phyloP scores from a whole-genome alignment of 2,329 filamentous ascomycete genomes.

The Ilyonectria sp. region DNA sequence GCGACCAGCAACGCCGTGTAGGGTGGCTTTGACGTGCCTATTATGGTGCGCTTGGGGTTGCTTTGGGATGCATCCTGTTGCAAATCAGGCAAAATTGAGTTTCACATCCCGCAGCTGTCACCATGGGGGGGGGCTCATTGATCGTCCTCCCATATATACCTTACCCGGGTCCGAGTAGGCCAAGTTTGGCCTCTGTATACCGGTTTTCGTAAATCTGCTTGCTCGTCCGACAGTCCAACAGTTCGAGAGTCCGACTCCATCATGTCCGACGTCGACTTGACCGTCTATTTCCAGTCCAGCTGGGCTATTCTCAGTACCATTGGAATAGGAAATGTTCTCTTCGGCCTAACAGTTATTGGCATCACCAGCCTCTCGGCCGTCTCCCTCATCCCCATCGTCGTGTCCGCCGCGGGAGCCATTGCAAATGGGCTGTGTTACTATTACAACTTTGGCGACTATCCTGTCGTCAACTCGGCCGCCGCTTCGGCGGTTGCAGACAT shows the following conservation, averaged over 20 bases:
- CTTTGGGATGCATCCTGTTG: neutral
- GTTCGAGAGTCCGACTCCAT: neutral
- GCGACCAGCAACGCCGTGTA: neutral
- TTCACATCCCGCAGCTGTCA: neutral
- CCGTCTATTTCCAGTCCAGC: conserved; percentile 56
- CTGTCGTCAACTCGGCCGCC: conserved; percentile 38
- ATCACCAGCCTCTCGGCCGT: conserved; percentile 54
- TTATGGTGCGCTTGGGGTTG: neutral
- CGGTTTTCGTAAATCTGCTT: conserved; percentile 4
- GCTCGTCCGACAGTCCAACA: neutral
- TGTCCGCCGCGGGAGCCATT: conserved; percentile 54
- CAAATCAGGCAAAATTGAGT: conserved; percentile 8
- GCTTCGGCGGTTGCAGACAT: conserved; percentile 58
- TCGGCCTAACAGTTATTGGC: conserved; percentile 54
- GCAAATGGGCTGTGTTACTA: conserved; percentile 60
- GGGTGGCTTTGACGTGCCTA: conserved; percentile 5
- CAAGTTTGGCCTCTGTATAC: neutral
- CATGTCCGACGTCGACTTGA: conserved; percentile 21
- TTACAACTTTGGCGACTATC: conserved; percentile 50
- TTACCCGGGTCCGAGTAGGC: neutral
- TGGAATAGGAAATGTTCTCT: conserved; percentile 55
- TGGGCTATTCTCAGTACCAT: conserved; percentile 61
- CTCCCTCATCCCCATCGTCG: conserved; percentile 53
- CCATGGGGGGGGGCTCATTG: neutral
- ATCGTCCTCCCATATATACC: conserved; percentile 17